Base-by-base conservation (phyloP, 768 basidiomycete species). In the Trametes elegans region DNA sequence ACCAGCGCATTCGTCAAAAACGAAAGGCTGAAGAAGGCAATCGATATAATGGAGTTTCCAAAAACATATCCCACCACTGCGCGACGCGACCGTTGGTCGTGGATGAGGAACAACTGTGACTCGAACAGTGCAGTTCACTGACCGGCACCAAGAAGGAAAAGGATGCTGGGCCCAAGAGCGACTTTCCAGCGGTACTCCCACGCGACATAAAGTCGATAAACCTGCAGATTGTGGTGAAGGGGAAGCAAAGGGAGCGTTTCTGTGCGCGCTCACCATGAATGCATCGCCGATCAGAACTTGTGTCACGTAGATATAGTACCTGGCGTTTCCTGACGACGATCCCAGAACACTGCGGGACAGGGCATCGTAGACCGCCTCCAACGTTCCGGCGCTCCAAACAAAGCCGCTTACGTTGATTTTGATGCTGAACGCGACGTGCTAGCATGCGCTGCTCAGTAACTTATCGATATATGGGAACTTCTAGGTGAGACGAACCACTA, bases 391-490 rank as follows among this genome's bases (percentile, higher is more conserved):
- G 16, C 45, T 21, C 24, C 11, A 19, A 1, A 45, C 45, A 29
- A 55, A 36, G 19, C 32, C 51, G 13, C 18, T 2, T 14, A 42
- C 7, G 1, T 34, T 23, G 2, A 18, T 1, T 32, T n/a, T 21
- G 18, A 55, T 9, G 13, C 28, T 42, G 11, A 55, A 14, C 5
- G n/a, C 34, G 19, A 55, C 4, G 19, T 55, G 53, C 53, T 55
- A 43, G 1, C 10, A 40, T n/a, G n/a, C n/a, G 9, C 14, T 13
- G n/a, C n/a, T n/a, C n/a, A n/a, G n/a, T n/a, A n/a, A n/a, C n/a
- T n/a, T n/a, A n/a, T n/a, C n/a, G n/a, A n/a, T n/a, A n/a, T n/a
- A n/a, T n/a, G n/a, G n/a, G n/a, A n/a, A n/a, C n/a, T n/a, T n/a
- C n/a, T n/a, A n/a, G n/a, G 38, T 3, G 18, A 5, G 6, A 44